Conservation (phyloP, 2,329 filamentous ascomycete species). For the Colletotrichum theobromicola region DNA sequence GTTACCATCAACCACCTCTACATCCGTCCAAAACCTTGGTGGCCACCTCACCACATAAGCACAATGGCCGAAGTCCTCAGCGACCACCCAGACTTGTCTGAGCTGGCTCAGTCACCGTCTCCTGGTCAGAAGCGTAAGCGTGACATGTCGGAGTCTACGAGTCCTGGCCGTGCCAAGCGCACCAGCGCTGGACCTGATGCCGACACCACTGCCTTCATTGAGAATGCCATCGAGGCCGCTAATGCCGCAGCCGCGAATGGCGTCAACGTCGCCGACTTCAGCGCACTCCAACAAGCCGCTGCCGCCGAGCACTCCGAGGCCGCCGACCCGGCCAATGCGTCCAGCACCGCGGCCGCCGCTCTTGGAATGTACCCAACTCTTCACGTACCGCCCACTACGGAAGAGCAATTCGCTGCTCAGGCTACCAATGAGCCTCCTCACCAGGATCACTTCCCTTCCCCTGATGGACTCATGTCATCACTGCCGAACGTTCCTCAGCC, state of each 20-base stretch:
- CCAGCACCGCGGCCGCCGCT: constrained; percentile 64
- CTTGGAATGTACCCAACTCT: constrained; percentile 65
- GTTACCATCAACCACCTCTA: neutral
- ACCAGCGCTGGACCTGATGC: constrained; percentile 49
- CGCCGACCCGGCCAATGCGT: constrained; percentile 57
- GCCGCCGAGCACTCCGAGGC: constrained; percentile 50
- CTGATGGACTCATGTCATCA: constrained; percentile 27
- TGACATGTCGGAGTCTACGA: constrained; percentile 47
- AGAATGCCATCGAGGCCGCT: constrained; percentile 54
- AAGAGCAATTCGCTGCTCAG: constrained; percentile 65
- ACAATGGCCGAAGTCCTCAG: constrained; percentile 54
- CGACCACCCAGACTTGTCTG: constrained; percentile 54
- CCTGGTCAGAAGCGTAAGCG: constrained; percentile 63
- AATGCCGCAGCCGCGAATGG: constrained; percentile 42
- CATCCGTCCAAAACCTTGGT: neutral
- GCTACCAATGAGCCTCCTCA: constrained; percentile 40
- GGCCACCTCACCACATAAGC: neutral
- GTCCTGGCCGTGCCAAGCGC: constrained; percentile 58
- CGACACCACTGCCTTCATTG: constrained; percentile 58
- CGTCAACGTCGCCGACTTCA: constrained; percentile 60
- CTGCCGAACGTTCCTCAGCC: constrained; percentile 22
- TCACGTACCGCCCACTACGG: constrained; percentile 61
- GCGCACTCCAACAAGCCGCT: constrained; percentile 60
- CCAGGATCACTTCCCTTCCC: constrained; percentile 40
- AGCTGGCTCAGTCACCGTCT: constrained; percentile 37